Base-by-base conservation (phyloP, 208 protist genomes). In the Vickermania spadyakhi region DNA sequence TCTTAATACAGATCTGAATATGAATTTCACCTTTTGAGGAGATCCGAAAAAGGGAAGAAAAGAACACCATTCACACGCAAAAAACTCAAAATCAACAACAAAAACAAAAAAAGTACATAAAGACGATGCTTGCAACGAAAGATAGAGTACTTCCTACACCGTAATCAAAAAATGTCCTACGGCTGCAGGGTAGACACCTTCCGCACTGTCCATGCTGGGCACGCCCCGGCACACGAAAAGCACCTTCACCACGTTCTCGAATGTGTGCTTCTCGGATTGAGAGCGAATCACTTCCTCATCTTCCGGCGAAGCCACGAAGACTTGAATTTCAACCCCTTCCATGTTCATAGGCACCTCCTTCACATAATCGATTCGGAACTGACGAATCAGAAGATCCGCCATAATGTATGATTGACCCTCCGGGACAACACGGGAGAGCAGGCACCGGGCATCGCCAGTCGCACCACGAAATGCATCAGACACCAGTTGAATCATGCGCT, bases 291-390 rank as follows among this genome's bases (percentile, higher is more conserved):
- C 52, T 7, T 45, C 36, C 36, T 45, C 36, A 45, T 45, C 36
- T 18, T 45, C 36, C 36, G 36, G 36, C 18, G 36, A n/a, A 7
- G 36, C 11, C 11, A 45, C 36, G 36, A 45, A 45, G 11, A 45
- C 36, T 18, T 45, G 36, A 18, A 45, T 45, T 18, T 74, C 64
- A 21, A 72, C 51, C 23, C 61, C 62, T 21, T 23, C 57, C 60
- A 73, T 62, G 25, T 29, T 29, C 66, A 75, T 74, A 28, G 78
- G 77, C 18, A 86, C 70, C 61, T 90, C 83, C 1, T 64, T 63
- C 45, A 90, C 68, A 60, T 90, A 90, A 54, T 90, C 83, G 53
- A 86, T 86, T 30, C 79, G 79, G 11, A 86, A 67, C 7, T 56
- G 49, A 26, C 75, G 73, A 31, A 90, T 31, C 7, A 84, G 70